Base-by-base conservation (phyloP, 2,329 filamentous ascomycete genomes). In the Xylariaceae sp. region DNA sequence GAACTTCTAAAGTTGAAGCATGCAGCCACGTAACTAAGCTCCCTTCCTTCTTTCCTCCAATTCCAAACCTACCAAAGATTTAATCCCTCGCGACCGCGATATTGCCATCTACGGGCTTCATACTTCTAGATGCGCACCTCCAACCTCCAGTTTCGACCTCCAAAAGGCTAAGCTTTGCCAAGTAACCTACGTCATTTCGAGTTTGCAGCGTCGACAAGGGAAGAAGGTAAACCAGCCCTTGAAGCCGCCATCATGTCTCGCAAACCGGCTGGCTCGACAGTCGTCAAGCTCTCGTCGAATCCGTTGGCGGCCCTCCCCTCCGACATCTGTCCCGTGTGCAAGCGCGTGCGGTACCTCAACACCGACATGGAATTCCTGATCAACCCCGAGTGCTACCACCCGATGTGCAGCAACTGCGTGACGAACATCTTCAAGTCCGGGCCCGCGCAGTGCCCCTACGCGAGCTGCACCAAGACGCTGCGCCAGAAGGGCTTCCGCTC, bases 351-450 rank as follows among this genome's bases (percentile, higher is more conserved):
- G 61, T 97, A 97, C 78, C 88, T 97, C 67, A 97, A 97, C 78
- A 87, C 86, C 57, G 88, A 92, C 76, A 92, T 99, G 83, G 83
- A 88, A 61, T 97, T 99, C 76, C 88, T 94, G 64, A 92, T 99
- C 77, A 97, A 97, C 72, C 91, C 93, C 7, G 92, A 96, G 79
- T 99, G 94, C 82, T 99, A 99, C 79, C 94, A 99, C 80, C 91
- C 91, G 64, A 97, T 99, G 91, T 99, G 94, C 79, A 88, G 91
- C 72, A 92, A 90, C 52, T 99, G 94, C 77, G 92, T 97, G 35
- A 89, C 93, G 73, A 89, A 93, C 50, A 90, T 97, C 65, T 99
- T 97, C 81, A 89, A 88, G 29, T 87, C 91, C 50, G 94, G 94
- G 0, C 94, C 94, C 0, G 91, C 92, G 50, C 89, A 92, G 57